A percentile compares a stretch with the other conserved stretches of the same genome.
phyloP scores from a whole-genome alignment of 2,329 filamentous ascomycete genomes.

The Botrytis galanthina region DNA sequence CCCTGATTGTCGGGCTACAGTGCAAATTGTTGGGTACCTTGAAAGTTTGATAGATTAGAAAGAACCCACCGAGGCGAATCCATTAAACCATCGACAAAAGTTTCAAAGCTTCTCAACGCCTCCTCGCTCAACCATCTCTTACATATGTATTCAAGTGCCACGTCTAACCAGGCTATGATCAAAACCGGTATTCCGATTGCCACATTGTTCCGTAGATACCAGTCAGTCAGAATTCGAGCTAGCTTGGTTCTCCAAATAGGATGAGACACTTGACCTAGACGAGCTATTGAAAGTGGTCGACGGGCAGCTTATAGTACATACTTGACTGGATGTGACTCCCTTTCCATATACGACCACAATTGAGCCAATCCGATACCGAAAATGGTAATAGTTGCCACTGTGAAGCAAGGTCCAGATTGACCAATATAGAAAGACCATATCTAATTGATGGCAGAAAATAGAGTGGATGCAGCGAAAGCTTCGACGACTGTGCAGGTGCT shows the following conservation, averaged over 20 bases:
- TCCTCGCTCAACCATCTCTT: background rate
- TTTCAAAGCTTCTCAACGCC: background rate
- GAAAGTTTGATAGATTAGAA: background rate
- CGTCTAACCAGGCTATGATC: constrained; percentile 43
- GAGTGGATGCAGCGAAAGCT: constrained; percentile 43
- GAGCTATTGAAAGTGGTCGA: background rate
- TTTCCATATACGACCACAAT: background rate
- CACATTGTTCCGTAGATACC: constrained; percentile 40
- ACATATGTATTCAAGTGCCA: background rate
- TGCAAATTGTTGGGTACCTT: background rate
- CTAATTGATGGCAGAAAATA: constrained; percentile 58
- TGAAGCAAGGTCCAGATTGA: constrained; percentile 60
- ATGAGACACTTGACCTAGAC: background rate
- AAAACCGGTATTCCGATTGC: constrained; percentile 58
- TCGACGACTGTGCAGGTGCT: constrained; percentile 52
- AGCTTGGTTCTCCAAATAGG: background rate
- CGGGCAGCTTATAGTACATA: constrained; percentile 42
- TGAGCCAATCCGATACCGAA: constrained; percentile 51
- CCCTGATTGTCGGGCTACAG: background rate
- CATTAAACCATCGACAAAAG: background rate
- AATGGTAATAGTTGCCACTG: constrained; percentile 56
- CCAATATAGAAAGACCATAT: constrained; percentile 58
- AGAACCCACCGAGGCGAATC: background rate
- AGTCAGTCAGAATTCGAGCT: background rate
- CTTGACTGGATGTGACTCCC: constrained; percentile 49